Evolutionary conservation across 257 asterid genomes (phyloP).

Genomic region (Petunia axillaris): DNA sequence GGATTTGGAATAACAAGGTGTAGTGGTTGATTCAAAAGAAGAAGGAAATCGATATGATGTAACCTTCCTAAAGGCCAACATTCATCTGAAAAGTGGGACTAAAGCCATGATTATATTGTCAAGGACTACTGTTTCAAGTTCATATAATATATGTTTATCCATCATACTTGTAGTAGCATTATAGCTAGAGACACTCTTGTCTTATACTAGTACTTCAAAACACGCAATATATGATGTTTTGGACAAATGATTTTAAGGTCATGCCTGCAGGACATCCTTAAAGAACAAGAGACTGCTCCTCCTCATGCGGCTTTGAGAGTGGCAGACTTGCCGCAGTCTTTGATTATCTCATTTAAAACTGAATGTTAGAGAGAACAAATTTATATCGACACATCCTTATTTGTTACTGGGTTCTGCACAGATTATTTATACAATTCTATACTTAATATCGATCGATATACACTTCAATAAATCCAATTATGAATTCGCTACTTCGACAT

Average conservation of each 20-base stretch:
- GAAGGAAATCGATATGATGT: slow-evolving; percentile 25
- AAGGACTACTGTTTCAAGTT: not conserved
- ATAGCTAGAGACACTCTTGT: not conserved
- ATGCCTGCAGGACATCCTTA: slow-evolving; percentile 12
- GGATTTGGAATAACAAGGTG: not conserved
- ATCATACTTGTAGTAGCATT: not conserved
- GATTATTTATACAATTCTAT: no score
- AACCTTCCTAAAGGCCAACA: slow-evolving; percentile 35
- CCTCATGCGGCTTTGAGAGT: no score
- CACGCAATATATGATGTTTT: not conserved
- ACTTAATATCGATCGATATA: no score
- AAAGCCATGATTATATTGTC: slow-evolving; percentile 12
- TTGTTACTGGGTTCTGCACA: no score
- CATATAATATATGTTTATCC: not conserved
- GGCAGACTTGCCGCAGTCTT: no score
- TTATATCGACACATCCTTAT: no score
- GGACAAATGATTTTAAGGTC: slow-evolving; percentile 18
- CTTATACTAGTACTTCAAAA: not conserved
- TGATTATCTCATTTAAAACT: no score
- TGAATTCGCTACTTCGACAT: no score
- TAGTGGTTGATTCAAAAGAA: slow-evolving; percentile 25
- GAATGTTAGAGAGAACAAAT: no score
- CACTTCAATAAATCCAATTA: no score
- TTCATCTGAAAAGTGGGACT: not conserved
- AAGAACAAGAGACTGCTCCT: not conserved